Conservation (phyloP, 768 basidiomycete species). For the Lactarius trivialis region DNA sequence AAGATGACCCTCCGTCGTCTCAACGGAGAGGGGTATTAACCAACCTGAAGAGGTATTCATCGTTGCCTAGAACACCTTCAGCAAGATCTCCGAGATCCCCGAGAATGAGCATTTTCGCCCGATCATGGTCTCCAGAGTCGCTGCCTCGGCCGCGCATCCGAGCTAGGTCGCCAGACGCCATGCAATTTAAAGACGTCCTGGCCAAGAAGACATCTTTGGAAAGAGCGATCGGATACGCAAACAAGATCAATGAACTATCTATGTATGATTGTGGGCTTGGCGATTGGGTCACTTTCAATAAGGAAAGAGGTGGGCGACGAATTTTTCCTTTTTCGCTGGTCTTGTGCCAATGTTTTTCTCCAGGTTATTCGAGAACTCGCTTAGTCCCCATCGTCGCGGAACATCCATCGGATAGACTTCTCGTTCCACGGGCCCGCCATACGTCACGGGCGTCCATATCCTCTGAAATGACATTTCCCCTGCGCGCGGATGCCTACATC, state of each 20-base stretch:
- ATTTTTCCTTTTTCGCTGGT: neutral
- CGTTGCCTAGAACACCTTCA: slow-evolving; percentile 65
- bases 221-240: slow-evolving; percentile 65
- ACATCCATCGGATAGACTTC: neutral
- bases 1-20: slow-evolving; percentile 10
- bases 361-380: slow-evolving; percentile 18
- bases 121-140: slow-evolving; percentile 23
- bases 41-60: slow-evolving; percentile 40
- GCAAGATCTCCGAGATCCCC: slow-evolving; percentile 21
- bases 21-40: slow-evolving; percentile 27
- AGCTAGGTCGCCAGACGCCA: slow-evolving; percentile 51
- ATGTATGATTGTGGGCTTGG: slow-evolving; percentile 67
- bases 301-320: slow-evolving; percentile 44
- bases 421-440: slow-evolving; percentile 49
- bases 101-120: slow-evolving; percentile 12
- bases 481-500: slow-evolving; percentile 66
- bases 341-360: neutral
- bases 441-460: slow-evolving; percentile 64
- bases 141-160: slow-evolving; percentile 31
- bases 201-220: slow-evolving; percentile 52
- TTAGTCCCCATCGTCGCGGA: neutral
- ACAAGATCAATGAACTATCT: slow-evolving; percentile 78
- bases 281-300: slow-evolving; percentile 64
- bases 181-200: slow-evolving; percentile 63
- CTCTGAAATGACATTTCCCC: slow-evolving; percentile 74